phyloP scores from a whole-genome alignment of 1,284 basidiomycete species.

The Pseudomicrostroma phylloplanum region DNA sequence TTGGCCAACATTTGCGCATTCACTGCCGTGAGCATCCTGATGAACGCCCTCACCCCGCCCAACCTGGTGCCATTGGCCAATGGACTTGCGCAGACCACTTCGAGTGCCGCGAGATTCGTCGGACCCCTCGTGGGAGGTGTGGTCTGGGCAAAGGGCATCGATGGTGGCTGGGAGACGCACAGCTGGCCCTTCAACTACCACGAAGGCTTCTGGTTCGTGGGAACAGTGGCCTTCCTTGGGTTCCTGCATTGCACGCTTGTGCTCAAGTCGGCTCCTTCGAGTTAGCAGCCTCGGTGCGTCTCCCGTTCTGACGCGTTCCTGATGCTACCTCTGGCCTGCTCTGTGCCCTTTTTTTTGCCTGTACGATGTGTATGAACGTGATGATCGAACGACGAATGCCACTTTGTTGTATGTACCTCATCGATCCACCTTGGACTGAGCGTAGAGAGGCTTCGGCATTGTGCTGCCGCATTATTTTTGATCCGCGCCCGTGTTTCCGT shows the following conservation, averaged over 20 bases:
- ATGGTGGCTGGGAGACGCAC: conserved; percentile 24
- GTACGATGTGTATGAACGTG: too few species aligned
- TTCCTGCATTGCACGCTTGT: conserved; percentile 22
- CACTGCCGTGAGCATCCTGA: conserved; percentile 44
- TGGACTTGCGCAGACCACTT: conserved; percentile 52
- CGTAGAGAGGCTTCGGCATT: too few species aligned
- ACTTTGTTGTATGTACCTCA: too few species aligned
- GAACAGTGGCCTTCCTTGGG: conserved; percentile 30
- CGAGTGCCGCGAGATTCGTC: conserved; percentile 51
- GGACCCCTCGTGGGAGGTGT: conserved; percentile 49
- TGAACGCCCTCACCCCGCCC: conserved; percentile 53
- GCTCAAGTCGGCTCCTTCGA: background rate
- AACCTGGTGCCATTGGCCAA: conserved; percentile 53
- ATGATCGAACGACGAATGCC: too few species aligned
- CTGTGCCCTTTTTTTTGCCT: too few species aligned
- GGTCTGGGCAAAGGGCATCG: conserved; percentile 44
- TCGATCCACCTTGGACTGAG: too few species aligned
- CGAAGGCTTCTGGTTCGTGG: conserved; percentile 45
- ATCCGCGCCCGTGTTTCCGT: too few species aligned
- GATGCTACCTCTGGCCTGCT: too few species aligned
- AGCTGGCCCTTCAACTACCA: conserved; percentile 45
- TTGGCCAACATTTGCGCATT: conserved; percentile 52
- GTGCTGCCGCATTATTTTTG: too few species aligned
- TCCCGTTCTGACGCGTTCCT: too few species aligned
- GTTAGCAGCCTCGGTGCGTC: too few species aligned